A percentile compares a stretch with the other conserved stretches of the same genome.
Conservation (phyloP, 192 early-diverging fungal genomes). For the Backusella luteola region DNA sequence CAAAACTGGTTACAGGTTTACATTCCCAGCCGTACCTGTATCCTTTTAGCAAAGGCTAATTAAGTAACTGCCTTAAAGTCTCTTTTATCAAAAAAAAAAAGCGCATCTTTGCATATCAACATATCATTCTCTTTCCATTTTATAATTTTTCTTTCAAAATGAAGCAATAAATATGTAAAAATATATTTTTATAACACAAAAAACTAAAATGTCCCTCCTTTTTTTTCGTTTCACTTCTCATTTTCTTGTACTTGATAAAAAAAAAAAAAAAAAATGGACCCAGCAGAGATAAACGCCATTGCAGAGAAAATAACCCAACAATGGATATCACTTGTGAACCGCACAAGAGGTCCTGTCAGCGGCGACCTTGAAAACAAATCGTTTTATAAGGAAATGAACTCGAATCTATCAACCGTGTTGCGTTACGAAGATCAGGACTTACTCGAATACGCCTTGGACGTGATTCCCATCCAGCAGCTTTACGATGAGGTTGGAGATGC, state of each 20-base stretch:
- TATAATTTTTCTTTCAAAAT: too few species aligned
- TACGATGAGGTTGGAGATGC: constrained; percentile 41
- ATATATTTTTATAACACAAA: too few species aligned
- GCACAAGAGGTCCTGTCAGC: neutral
- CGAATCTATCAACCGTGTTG: neutral
- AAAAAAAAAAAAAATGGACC: neutral
- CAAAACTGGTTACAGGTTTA: constrained; percentile 82
- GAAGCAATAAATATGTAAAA: too few species aligned
- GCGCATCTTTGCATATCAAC: neutral
- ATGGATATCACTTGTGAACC: neutral
- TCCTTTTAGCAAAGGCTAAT: constrained; percentile 50
- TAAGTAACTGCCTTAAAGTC: neutral
- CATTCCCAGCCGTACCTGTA: constrained; percentile 69
- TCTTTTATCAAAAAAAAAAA: neutral
- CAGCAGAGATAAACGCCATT: constrained; percentile 5
- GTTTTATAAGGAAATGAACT: neutral
- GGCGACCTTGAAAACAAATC: neutral
- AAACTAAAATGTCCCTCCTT: neutral
- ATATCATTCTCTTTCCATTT: neutral
- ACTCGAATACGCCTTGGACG: constrained; percentile 29
- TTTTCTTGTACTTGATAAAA: neutral
- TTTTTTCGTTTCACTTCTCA: neutral
- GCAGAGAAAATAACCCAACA: neutral
- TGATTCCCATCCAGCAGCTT: constrained; percentile 38
- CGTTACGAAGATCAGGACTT: neutral